These are phyloP conservation scores for Paradendryphiella salina DNA, from an alignment of 2,329 filamentous ascomycete genomes.

Conservation along the genomic window DNA sequence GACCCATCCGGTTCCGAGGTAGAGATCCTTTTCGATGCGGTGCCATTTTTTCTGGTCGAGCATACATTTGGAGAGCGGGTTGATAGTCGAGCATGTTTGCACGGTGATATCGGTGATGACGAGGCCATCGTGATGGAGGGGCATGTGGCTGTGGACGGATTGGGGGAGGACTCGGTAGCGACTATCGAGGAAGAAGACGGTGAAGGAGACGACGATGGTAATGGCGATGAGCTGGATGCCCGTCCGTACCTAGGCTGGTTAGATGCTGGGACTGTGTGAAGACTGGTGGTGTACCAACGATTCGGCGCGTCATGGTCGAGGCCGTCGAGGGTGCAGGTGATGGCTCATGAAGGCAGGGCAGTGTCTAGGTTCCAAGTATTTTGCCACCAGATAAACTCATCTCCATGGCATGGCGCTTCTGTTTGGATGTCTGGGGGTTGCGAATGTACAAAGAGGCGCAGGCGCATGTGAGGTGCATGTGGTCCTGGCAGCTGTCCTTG, in stretches of 20 bases:
- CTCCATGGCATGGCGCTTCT: constrained; percentile 20
- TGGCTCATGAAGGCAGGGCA: constrained; percentile 17
- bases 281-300: constrained; percentile 31
- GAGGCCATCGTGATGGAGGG: constrained; percentile 76
- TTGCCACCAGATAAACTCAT: constrained; percentile 3
- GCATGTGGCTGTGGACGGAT: constrained; percentile 83
- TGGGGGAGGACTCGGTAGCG: constrained; percentile 85
- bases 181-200: constrained; percentile 82
- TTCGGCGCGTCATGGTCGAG: constrained; percentile 47
- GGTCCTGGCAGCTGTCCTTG: constrained; percentile 21
- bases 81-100: constrained; percentile 73
- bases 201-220: constrained; percentile 63
- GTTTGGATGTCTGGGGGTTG: background rate
- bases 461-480: constrained; percentile 11
- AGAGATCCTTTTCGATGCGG: constrained; percentile 86
- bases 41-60: constrained; percentile 76
- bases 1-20: constrained; percentile 73
- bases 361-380: constrained; percentile 9
- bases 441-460: constrained; percentile 11
- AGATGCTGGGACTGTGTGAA: constrained; percentile 11
- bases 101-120: constrained; percentile 86
- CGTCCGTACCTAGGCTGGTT: constrained; percentile 56
- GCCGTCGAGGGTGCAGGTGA: constrained; percentile 15
- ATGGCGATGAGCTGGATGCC: constrained; percentile 74
- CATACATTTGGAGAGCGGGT: constrained; percentile 73